Evolutionary conservation across 1,139 yeast genomes (phyloP), one percentile per base, ranked within the genome.

Genomic region (Saccharomycopsis hybrid): DNA sequence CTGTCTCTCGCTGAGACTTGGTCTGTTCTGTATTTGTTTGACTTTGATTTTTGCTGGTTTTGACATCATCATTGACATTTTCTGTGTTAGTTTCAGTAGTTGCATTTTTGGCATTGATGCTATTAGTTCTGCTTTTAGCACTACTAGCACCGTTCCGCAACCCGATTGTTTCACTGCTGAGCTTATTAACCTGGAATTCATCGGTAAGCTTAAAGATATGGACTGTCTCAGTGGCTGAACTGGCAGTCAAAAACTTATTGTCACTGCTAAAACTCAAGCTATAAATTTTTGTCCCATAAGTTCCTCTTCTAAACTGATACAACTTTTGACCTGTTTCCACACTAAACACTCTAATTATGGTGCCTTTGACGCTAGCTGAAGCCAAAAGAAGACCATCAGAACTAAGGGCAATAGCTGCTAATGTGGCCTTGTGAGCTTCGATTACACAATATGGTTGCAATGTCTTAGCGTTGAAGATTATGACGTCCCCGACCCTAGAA

Each of bases 341-440:
- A n/a, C 83, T 74, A 61, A 92, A 92, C 1, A 92, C 87, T 52
- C 98, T 72, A 1, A 92, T 80, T 44, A 92, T 88, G 0, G 98
- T 92, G 3, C 98, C 98, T 62, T 89, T 89, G 57, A 88, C 96
- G 18, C 96, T 86, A 1, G 97, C 96, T 0, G 97, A 89, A 1
- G 97, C 97, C 46, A 92, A 70, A 46, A 88, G 65, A 0, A 82
- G 72, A 1, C 98, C 98, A 62, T 89, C 95, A 43, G 73, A 71
- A 57, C 92, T 87, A 50, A 92, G 70, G 1, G 89, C 72, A 55
- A 90, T 70, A 1, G 90, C 85, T 0, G 97, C 90, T 49, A 92
- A 70, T 11, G 85, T 79, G 1, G 95, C 82, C 60, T 88, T 87
- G 64, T 92, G 98, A 0, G 98, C 98, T 60, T 88, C 96, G 39